Conservation (phyloP, 371 early-diverging fungal genomes). For the Mortierella polycephala region DNA sequence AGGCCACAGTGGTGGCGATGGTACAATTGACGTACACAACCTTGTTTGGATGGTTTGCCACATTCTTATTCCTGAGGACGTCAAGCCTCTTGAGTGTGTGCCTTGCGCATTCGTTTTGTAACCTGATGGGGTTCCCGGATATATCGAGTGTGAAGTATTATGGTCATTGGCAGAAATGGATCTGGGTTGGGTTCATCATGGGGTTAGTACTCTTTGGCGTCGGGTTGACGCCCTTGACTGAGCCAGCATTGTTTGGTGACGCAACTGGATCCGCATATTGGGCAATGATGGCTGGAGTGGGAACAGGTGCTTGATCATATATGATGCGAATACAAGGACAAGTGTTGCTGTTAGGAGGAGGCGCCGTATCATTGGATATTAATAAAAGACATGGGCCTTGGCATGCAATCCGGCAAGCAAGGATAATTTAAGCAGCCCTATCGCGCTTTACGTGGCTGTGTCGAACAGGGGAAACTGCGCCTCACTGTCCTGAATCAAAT, state of each 20-base stretch:
- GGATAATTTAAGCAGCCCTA: too few relatives aligned
- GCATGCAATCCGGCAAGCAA: too few relatives aligned
- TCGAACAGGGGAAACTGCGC: too few relatives aligned
- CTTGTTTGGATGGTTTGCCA: conserved; percentile 49
- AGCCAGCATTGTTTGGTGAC: conserved; percentile 30
- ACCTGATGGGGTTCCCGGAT: conserved; percentile 48
- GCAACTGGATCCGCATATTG: conserved; percentile 17
- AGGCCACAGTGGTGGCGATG: conserved; percentile 9
- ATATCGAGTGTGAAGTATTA: conserved; percentile 27
- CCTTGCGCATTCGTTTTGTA: conserved; percentile 37
- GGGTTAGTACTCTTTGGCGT: conserved; percentile 30
- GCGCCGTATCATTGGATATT: too few relatives aligned
- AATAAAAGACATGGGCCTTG: too few relatives aligned
- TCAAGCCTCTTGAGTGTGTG: conserved; percentile 33
- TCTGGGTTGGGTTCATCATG: conserved; percentile 20
- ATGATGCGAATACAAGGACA: too few relatives aligned
- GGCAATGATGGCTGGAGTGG: neutral
- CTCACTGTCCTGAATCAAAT: too few relatives aligned
- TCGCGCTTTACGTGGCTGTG: too few relatives aligned
- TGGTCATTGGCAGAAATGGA: conserved; percentile 34
- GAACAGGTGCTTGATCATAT: too few relatives aligned
- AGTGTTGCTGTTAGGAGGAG: too few relatives aligned
- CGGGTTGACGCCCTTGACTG: conserved; percentile 27
- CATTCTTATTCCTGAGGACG: conserved; percentile 42
- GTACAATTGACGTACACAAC: conserved; percentile 38